Base-by-base conservation (phyloP, 78 protist species). In the Dictyostelium firmibasis region DNA sequence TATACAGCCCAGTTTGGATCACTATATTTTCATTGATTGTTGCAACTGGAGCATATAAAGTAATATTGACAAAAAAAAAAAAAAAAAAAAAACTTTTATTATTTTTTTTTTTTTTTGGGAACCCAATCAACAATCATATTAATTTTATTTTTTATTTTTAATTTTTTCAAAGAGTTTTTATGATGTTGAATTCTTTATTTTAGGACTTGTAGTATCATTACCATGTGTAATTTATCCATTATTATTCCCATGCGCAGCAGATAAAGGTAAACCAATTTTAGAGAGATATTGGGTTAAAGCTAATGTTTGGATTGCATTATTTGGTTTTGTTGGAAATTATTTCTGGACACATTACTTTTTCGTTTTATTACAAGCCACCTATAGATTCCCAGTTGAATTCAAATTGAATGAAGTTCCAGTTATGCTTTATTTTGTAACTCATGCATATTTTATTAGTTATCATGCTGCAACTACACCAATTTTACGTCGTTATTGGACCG, bases 261-360 rank as follows among this genome's bases (percentile, higher is more conserved):
- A 92, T 85, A 84, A 67, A 47, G 88, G 62, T 85, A 84, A 82
- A 43, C 96, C 96, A 85, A 44, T 38, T 29, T 64, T n/a, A 18
- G 92, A 92, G 8, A 82, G 96, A 33, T 92, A 92, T 36, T 83
- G 93, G 88, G 91, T 86, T 3, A 84, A 94, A 36, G 96, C 97
- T 29, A 95, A 95, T 72, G 10, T 91, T 31, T 95, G 97, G 97
- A 33, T 95, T 23, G 87, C 86, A 33, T 27, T 95, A 16, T 89
- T 95, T 70, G 87, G 92, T 8, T 95, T 95, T 60, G 79, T 95
- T 27, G 97, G 97, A 33, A 96, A 96, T 75, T 96, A 92, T 43
- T 96, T 96, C 43, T 96, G 97, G 97, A 96, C 97, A 2, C 97
- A 96, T 44, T 96, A 96, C 33, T 96, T 96, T 36, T 96, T 81